These are phyloP conservation scores for Phytomonas sp. DNA, from an alignment of 208 protist species.

Conservation along the genomic window DNA sequence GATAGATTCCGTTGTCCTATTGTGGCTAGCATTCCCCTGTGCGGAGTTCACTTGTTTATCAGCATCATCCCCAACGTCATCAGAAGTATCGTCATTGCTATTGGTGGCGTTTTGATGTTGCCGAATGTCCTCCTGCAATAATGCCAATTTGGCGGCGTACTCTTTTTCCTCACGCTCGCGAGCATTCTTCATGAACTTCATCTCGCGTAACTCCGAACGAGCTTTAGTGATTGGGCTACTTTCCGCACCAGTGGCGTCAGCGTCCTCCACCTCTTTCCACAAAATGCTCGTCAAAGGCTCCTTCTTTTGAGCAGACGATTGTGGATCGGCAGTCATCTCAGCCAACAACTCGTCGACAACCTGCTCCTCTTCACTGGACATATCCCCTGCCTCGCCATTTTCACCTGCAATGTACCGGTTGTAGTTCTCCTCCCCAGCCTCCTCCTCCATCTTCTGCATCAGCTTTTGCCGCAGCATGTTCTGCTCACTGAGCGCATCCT, in stretches of 20 bases:
- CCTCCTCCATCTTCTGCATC: slow-evolving; percentile 88
- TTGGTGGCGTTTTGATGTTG: slow-evolving; percentile 10
- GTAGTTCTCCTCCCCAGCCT: slow-evolving; percentile 68
- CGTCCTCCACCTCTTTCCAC: slow-evolving; percentile 27
- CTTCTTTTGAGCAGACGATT: neutral
- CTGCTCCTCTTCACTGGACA: slow-evolving; percentile 68
- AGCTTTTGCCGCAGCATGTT: slow-evolving; percentile 71
- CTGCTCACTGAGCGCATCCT: slow-evolving; percentile 88
- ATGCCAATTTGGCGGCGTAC: slow-evolving; percentile 42
- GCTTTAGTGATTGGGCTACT: slow-evolving; percentile 50
- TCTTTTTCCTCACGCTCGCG: slow-evolving; percentile 52
- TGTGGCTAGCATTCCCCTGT: slow-evolving; percentile 8
- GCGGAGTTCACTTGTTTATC: slow-evolving; percentile 1
- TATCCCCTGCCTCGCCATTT: slow-evolving; percentile 21
- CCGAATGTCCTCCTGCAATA: slow-evolving; percentile 44
- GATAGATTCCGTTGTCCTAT: neutral
- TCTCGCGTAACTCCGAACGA: slow-evolving; percentile 49
- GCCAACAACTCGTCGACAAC: slow-evolving; percentile 73
- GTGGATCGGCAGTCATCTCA: slow-evolving; percentile 9
- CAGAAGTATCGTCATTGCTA: slow-evolving; percentile 1
- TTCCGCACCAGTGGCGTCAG: slow-evolving; percentile 11
- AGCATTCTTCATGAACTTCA: slow-evolving; percentile 86
- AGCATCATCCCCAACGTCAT: neutral
- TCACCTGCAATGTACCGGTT: slow-evolving; percentile 32
- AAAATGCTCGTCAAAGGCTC: slow-evolving; percentile 24